These are phyloP conservation scores for Colletotrichum theobromicola DNA, from an alignment of 2,329 filamentous ascomycete species.

Conservation along the genomic window DNA sequence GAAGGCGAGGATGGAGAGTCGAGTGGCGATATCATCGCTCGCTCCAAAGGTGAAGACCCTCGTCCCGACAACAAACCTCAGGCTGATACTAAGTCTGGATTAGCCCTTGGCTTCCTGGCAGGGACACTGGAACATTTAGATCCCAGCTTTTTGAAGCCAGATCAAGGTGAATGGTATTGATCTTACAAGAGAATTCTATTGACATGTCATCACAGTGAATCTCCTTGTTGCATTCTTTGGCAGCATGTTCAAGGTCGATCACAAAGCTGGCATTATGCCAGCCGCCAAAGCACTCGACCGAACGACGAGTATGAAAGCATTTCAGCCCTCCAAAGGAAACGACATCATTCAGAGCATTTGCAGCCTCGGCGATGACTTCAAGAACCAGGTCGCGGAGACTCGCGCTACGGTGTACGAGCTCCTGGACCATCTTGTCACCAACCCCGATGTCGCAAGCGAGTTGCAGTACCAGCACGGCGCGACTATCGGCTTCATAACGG, in stretches of 20 bases:
- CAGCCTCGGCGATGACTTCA: constrained; percentile 62
- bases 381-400: constrained; percentile 55
- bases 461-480: constrained; percentile 49
- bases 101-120: constrained; percentile 63
- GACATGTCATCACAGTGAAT: constrained; percentile 37
- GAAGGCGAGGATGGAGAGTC: constrained; percentile 45
- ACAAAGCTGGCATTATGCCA: constrained; percentile 62
- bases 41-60: constrained; percentile 51
- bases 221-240: constrained; percentile 60
- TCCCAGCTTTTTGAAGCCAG: constrained; percentile 49
- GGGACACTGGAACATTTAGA: constrained; percentile 55
- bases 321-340: constrained; percentile 52
- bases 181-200: constrained; percentile 41
- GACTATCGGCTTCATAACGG: constrained; percentile 50
- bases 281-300: constrained; percentile 57
- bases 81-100: not conserved
- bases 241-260: constrained; percentile 63
- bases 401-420: constrained; percentile 58
- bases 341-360: constrained; percentile 55
- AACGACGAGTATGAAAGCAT: constrained; percentile 54
- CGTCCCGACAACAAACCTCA: not conserved
- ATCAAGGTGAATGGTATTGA: constrained; percentile 48
- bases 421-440: constrained; percentile 47
- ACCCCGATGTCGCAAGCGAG: constrained; percentile 46
- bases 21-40: constrained; percentile 56